Base-by-base conservation (phyloP, 1,139 yeast genomes). In the Geotrichum carabidarum region DNA sequence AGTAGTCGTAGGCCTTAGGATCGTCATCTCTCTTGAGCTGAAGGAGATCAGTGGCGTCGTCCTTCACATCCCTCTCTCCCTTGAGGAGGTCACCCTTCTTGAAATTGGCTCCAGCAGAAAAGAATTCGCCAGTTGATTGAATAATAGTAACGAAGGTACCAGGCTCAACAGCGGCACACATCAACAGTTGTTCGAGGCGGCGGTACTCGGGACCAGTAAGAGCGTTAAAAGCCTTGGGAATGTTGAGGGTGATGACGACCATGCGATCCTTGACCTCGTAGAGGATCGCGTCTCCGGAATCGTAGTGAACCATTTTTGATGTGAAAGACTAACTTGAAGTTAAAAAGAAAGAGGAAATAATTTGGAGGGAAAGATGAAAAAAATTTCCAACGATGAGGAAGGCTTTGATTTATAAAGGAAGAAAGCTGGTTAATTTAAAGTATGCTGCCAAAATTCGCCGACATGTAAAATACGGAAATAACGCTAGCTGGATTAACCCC, bases 101-200 rank as follows among this genome's bases (percentile, higher is more conserved):
- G 58, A 87, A 79, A 67, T 87, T 84, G 34, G 96, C 96, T 41
- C 97, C 97, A 6, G 96, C 87, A 38, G 91, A 83, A 68, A 89
- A 89, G 68, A 77, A 86, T 60, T 84, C 76, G 1, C 96, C 96
- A 0, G 86, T 76, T 40, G 89, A 76, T 64, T 82, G 85, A 54
- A 89, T 71, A 54, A 87, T 72, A 1, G 96, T 89, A 36, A 81
- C 78, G 8, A 79, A 68, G 0, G 94, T 83, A 35, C 76, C 77
- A 44, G 81, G 81, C 59, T 87, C 85, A n/a, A 73, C 68, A 59
- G 86, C 84, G 0, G 96, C 93, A 57, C 75, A 68, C 60, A 82
- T 82, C 18, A 89, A 71, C 35, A 79, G 71, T 58, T 79, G 76
- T 9, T 86, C 90, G 54, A 89, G 71, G 53, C 78, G 71, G 50